phyloP scores from a whole-genome alignment of 2,329 filamentous ascomycete species.

The Magnaporthiopsis incrustans region DNA sequence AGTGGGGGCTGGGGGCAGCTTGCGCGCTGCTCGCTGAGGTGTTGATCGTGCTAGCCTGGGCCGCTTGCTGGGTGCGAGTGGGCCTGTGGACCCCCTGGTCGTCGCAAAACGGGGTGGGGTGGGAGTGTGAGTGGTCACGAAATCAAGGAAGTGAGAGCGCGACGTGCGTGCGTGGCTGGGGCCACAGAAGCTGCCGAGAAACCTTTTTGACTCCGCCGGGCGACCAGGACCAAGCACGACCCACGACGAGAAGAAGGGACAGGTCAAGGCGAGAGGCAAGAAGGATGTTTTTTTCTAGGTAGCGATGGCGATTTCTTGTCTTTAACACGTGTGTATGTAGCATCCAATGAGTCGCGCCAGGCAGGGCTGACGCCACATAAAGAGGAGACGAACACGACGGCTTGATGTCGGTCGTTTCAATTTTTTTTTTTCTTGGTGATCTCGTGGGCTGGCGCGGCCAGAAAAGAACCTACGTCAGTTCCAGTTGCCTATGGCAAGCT shows the following conservation, averaged over 20 bases:
- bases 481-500: not conserved
- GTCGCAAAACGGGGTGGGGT: constrained; percentile 8
- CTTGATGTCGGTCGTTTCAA: not conserved
- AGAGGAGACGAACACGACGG: not conserved
- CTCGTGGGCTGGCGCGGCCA: not conserved
- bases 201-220: not conserved
- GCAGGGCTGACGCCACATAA: not conserved
- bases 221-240: not conserved
- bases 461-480: not conserved
- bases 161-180: constrained; percentile 9
- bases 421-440: not conserved
- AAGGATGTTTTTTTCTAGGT: not conserved
- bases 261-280: not conserved
- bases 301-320: not conserved
- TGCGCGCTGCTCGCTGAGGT: not conserved
- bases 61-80: constrained; percentile 4
- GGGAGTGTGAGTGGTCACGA: not conserved
- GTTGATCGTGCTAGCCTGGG: not conserved
- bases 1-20: not conserved
- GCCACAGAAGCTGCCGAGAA: constrained; percentile 5
- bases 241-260: not conserved
- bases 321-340: not conserved
- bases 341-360: not conserved
- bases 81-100: constrained; percentile 6
- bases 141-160: constrained; percentile 8